These are phyloP conservation scores for Ogataea paradorogensis DNA, from an alignment of 805 yeast species.

Conservation along the genomic window DNA sequence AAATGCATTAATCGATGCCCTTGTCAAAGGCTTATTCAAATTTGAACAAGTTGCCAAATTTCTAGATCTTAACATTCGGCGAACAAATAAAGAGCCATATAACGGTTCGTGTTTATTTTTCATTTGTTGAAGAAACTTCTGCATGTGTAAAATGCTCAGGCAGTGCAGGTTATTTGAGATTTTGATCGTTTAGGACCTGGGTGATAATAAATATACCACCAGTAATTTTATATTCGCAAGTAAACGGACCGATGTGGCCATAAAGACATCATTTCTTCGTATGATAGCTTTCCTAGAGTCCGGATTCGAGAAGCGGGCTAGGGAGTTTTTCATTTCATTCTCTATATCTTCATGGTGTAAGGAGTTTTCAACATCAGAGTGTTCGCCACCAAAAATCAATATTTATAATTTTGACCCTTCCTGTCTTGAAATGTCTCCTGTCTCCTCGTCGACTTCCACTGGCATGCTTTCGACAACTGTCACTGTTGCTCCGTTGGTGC, in stretches of 20 bases:
- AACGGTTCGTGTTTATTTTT: conserved; percentile 1
- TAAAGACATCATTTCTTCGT: too few species aligned
- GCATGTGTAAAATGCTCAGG: conserved; percentile 6
- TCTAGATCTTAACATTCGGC: conserved; percentile 2
- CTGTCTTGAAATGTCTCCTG: conserved; percentile 5
- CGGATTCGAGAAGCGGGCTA: too few species aligned
- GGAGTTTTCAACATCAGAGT: not conserved
- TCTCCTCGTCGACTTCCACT: conserved; percentile 30
- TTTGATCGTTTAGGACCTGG: too few species aligned
- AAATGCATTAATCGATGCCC: conserved; percentile 24
- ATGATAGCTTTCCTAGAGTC: too few species aligned
- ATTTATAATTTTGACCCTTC: not conserved
- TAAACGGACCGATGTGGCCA: too few species aligned
- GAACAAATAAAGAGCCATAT: too few species aligned
- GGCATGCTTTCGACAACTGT: conserved; percentile 38
- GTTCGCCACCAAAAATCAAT: conserved; percentile 9
- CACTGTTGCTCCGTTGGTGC: conserved; percentile 91
- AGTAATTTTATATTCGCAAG: too few species aligned
- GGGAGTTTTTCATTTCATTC: too few species aligned
- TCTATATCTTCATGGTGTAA: too few species aligned
- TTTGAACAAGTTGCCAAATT: conserved; percentile 8
- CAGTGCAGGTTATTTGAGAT: conserved; percentile 1
- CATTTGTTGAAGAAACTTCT: conserved; percentile 3
- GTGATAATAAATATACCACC: too few species aligned
- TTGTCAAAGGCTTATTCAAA: conserved; percentile 25